These are phyloP conservation scores for Closterium sp. DNA, from an alignment of 139 green algal species.

Conservation along the genomic window DNA sequence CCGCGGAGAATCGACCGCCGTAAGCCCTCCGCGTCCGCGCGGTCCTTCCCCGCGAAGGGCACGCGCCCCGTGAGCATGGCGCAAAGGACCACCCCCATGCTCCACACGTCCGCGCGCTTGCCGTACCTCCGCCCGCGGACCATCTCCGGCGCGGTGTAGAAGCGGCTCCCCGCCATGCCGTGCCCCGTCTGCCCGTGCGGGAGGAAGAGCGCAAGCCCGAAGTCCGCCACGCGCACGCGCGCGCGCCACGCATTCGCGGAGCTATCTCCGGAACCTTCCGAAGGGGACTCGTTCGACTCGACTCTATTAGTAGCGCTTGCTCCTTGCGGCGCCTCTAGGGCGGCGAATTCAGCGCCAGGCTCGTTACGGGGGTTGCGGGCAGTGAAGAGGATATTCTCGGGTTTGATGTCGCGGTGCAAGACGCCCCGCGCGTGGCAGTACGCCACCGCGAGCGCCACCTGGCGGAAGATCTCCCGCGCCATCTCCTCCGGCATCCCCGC, in stretches of 20 bases:
- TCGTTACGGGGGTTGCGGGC: not conserved
- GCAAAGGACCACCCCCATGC: slow-evolving; percentile 10
- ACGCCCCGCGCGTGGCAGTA: slow-evolving; percentile 74
- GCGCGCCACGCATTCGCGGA: not conserved
- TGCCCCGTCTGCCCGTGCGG: not conserved
- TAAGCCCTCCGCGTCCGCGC: not conserved
- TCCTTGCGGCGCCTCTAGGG: not conserved
- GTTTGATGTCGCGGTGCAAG: slow-evolving; percentile 75
- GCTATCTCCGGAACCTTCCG: not conserved
- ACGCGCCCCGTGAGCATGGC: slow-evolving; percentile 9
- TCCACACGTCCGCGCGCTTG: slow-evolving; percentile 26
- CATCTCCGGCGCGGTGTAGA: slow-evolving; percentile 31
- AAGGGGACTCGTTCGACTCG: too few relatives aligned
- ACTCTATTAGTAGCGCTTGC: too few relatives aligned
- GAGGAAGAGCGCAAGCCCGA: not conserved
- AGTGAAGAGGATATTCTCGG: slow-evolving; percentile 52
- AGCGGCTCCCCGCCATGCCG: slow-evolving; percentile 1
- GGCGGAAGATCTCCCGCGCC: slow-evolving; percentile 4
- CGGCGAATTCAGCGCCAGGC: not conserved
- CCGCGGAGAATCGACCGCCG: not conserved
- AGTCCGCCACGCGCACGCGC: not conserved
- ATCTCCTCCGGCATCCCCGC: slow-evolving; percentile 31
- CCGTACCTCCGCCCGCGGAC: slow-evolving; percentile 9
- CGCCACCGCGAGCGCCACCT: slow-evolving; percentile 39
- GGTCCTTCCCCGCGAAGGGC: not conserved